Evolutionary conservation across 2,329 filamentous ascomycete genomes (phyloP).

Genomic region (Colletotrichum sp.): DNA sequence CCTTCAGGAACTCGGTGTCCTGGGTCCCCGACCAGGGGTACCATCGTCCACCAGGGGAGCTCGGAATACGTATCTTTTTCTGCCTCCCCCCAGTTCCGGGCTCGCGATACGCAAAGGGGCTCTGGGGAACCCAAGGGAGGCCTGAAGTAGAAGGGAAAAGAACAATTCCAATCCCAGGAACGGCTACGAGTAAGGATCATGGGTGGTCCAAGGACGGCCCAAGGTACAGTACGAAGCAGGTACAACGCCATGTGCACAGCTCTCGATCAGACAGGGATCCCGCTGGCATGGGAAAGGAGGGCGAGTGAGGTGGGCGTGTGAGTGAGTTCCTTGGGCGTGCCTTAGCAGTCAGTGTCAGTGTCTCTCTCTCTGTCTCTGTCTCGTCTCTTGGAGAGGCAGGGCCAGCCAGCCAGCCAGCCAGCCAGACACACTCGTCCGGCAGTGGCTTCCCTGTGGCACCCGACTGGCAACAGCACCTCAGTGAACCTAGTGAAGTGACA

Average conservation of each 20-base stretch:
- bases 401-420: background rate
- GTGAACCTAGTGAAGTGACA: background rate
- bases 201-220: background rate
- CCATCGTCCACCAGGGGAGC: background rate
- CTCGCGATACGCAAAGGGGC: background rate
- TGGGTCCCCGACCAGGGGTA: background rate
- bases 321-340: background rate
- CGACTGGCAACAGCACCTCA: background rate
- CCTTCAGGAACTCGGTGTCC: slow-evolving; percentile 1
- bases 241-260: slow-evolving; percentile 19
- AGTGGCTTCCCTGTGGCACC: background rate
- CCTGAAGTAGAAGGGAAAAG: slow-evolving; percentile 16
- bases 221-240: slow-evolving; percentile 2
- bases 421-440: background rate
- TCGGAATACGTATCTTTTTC: background rate
- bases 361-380: background rate
- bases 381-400: background rate
- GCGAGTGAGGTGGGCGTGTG: background rate
- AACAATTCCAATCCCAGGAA: slow-evolving; percentile 20
- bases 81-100: background rate
- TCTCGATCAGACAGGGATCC: slow-evolving; percentile 10
- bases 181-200: slow-evolving; percentile 1
- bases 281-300: slow-evolving; percentile 18
- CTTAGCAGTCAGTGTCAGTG: background rate
- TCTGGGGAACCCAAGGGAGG: slow-evolving; percentile 2